phyloP scores from a whole-genome alignment of 1,284 basidiomycete genomes.

The Blastosporella zonata region DNA sequence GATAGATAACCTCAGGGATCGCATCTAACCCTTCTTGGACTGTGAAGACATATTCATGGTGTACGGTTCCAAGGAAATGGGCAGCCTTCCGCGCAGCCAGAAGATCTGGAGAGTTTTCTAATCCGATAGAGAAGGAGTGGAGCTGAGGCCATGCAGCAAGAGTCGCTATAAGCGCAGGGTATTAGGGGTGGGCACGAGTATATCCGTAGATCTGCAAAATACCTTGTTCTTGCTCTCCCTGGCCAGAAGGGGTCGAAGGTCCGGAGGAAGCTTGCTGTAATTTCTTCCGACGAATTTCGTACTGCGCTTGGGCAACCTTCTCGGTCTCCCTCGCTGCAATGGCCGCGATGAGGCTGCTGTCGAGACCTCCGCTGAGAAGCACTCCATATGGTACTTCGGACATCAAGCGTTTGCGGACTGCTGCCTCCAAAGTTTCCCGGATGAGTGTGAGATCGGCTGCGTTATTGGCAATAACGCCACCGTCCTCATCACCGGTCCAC shows the following conservation, averaged over 20 bases:
- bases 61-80: constrained; percentile 89
- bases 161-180: constrained; percentile 42
- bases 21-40: constrained; percentile 98
- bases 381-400: constrained; percentile 99
- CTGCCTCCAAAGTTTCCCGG: constrained; percentile 84
- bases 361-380: constrained; percentile 91
- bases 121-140: constrained; percentile 97
- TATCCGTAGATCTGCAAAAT: constrained; percentile 11
- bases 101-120: constrained; percentile 94
- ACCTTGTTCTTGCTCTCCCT: constrained; percentile 53
- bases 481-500: constrained; percentile 77
- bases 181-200: not conserved
- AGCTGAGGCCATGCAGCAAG: constrained; percentile 94
- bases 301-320: constrained; percentile 81
- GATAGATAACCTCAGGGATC: constrained; percentile 96
- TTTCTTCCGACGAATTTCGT: constrained; percentile 63
- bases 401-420: constrained; percentile 96
- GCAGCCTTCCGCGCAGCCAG: constrained; percentile 94
- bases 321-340: constrained; percentile 98
- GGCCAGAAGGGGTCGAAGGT: constrained; percentile 47
- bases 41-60: constrained; percentile 98
- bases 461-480: constrained; percentile 52
- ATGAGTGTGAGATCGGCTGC: constrained; percentile 70
- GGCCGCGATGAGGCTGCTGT: constrained; percentile 94
- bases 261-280: constrained; percentile 53